Conservation (phyloP, 345 rosid species). For the Bruguiera parviflora region DNA sequence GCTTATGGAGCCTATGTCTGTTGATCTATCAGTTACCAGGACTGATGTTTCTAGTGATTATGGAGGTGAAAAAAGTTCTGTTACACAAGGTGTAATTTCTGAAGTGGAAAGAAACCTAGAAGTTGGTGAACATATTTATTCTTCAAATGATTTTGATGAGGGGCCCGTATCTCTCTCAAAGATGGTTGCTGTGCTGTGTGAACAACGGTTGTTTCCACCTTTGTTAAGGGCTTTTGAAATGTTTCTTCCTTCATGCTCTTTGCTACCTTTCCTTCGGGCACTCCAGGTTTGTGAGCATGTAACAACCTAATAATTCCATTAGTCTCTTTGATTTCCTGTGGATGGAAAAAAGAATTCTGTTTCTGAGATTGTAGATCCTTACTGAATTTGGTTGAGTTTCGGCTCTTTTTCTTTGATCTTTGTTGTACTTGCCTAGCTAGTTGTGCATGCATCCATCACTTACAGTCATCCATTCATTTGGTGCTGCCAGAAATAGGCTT, state of each 20-base stretch:
- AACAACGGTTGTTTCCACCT: slow-evolving; percentile 84
- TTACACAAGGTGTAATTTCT: slow-evolving; percentile 34
- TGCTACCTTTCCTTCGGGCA: slow-evolving; percentile 87
- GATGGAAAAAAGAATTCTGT: not conserved
- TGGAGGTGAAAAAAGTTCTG: slow-evolving; percentile 27
- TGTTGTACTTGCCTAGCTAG: slow-evolving; percentile 7
- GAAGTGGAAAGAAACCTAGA: slow-evolving; percentile 48
- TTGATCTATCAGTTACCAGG: slow-evolving; percentile 36
- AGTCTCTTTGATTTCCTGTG: slow-evolving; percentile 10
- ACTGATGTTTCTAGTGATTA: slow-evolving; percentile 33
- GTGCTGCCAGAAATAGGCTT: slow-evolving; percentile 10
- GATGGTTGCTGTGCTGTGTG: slow-evolving; percentile 98
- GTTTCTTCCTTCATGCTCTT: slow-evolving; percentile 94
- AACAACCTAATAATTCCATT: slow-evolving; percentile 8
- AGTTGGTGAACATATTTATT: slow-evolving; percentile 34
- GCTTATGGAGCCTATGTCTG: slow-evolving; percentile 53
- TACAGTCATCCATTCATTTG: not conserved
- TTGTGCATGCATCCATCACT: slow-evolving; percentile 4
- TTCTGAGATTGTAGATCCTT: slow-evolving; percentile 1
- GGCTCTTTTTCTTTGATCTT: slow-evolving; percentile 1
- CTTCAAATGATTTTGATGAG: slow-evolving; percentile 49
- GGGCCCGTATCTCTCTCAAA: slow-evolving; percentile 67
- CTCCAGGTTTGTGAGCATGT: slow-evolving; percentile 73
- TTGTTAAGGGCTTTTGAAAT: slow-evolving; percentile 92
- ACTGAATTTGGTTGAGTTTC: slow-evolving; percentile 2